Percentiles rank a stretch among this genome's conserved stretches.
These are phyloP conservation scores for Tulasnella sp. DNA, from an alignment of 768 basidiomycete species.

Conservation along the genomic window DNA sequence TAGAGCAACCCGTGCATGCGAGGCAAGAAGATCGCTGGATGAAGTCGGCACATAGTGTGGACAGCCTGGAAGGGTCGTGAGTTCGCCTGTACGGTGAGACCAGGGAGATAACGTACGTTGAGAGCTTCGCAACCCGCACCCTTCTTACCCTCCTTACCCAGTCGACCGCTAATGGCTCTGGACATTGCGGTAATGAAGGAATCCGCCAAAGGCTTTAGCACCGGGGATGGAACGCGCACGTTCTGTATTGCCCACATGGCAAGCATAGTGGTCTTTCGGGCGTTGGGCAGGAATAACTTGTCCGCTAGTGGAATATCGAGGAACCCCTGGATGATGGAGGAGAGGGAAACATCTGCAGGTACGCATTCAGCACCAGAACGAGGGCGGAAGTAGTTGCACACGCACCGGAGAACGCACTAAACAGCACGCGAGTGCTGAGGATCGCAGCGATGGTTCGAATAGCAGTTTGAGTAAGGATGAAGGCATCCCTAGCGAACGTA, in stretches of 20 bases:
- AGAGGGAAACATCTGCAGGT: slow-evolving; percentile 43
- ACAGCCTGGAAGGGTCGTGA: slow-evolving; percentile 40
- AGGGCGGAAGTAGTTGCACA: background rate
- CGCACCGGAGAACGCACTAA: slow-evolving; percentile 21
- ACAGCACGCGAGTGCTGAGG: slow-evolving; percentile 46
- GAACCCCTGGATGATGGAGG: slow-evolving; percentile 46
- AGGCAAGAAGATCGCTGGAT: slow-evolving; percentile 56
- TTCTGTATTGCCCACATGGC: slow-evolving; percentile 62
- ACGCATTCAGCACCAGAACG: background rate
- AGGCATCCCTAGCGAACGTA: slow-evolving; percentile 68
- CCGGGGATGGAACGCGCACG: slow-evolving; percentile 50
- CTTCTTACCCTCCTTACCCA: slow-evolving; percentile 83
- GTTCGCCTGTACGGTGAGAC: background rate
- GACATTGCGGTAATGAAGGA: slow-evolving; percentile 59
- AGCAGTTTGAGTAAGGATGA: slow-evolving; percentile 56
- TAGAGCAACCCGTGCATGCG: slow-evolving; percentile 49
- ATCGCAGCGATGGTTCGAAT: slow-evolving; percentile 50
- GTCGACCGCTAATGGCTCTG: slow-evolving; percentile 68
- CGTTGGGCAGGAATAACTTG: slow-evolving; percentile 64
- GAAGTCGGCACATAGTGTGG: slow-evolving; percentile 50
- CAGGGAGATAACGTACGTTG: slow-evolving; percentile 37
- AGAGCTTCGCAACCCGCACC: slow-evolving; percentile 67
- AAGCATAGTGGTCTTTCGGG: slow-evolving; percentile 73
- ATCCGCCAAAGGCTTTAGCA: slow-evolving; percentile 50
- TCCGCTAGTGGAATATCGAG: slow-evolving; percentile 61